A percentile compares a stretch with the other conserved stretches of the same genome.
Evolutionary conservation across 75 land plant genomes (phyloP).

Genomic region (Cunninghamia lanceolata): DNA sequence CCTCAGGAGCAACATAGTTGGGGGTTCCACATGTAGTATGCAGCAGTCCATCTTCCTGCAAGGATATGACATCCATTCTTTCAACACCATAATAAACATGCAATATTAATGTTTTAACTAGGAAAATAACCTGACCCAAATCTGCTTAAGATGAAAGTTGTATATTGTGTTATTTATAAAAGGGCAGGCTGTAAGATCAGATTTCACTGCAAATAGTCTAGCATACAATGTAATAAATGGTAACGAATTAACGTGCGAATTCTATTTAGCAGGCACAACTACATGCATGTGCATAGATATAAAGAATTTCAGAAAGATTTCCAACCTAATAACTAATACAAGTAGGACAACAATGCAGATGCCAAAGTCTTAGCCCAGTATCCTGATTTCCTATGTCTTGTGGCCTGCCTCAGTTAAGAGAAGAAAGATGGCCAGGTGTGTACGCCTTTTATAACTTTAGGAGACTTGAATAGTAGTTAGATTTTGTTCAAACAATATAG

Average conservation of each 20-base stretch:
- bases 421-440: background rate
- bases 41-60: constrained; percentile 40
- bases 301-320: background rate
- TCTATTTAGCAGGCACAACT: background rate
- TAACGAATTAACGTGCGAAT: background rate
- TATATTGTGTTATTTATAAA: background rate
- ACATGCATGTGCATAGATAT: background rate
- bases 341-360: background rate
- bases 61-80: background rate
- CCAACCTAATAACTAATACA: background rate
- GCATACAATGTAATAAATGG: background rate
- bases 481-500: background rate
- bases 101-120: background rate
- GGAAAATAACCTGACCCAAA: background rate
- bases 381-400: background rate
- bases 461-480: background rate
- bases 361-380: background rate
- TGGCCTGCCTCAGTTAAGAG: background rate
- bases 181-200: background rate
- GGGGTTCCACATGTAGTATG: constrained; percentile 52
- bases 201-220: background rate
- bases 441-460: background rate
- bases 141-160: background rate
- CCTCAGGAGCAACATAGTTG: constrained; percentile 49
- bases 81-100: background rate